These are phyloP conservation scores for Puccinia polysora DNA, from an alignment of 1,284 basidiomycete genomes.

Conservation along the genomic window DNA sequence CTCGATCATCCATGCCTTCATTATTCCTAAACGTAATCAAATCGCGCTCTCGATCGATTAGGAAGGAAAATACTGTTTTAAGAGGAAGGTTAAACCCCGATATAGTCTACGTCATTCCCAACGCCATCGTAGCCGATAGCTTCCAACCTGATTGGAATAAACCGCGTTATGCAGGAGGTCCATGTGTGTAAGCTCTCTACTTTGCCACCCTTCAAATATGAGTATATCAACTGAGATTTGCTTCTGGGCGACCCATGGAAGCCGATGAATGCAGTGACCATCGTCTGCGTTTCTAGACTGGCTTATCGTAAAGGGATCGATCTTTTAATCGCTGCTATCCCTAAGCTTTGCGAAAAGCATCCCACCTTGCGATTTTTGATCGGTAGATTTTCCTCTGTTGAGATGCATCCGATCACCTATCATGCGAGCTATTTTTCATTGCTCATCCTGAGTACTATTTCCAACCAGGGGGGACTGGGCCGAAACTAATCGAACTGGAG, in stretches of 20 bases:
- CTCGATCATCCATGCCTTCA: background rate
- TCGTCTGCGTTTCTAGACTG: constrained; percentile 88
- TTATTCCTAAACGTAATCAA: background rate
- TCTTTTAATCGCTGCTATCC: constrained; percentile 83
- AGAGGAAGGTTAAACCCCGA: constrained; percentile 69
- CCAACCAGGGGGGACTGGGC: constrained; percentile 70
- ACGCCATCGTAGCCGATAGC: constrained; percentile 80
- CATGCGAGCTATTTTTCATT: background rate
- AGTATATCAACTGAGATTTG: background rate
- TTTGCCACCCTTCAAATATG: background rate
- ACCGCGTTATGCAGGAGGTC: constrained; percentile 25
- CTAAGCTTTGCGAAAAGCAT: constrained; percentile 76
- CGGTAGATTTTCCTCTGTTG: constrained; percentile 57
- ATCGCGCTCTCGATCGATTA: constrained; percentile 34
- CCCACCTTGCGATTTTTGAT: constrained; percentile 82
- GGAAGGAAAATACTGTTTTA: constrained; percentile 82
- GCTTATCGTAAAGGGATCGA: constrained; percentile 97
- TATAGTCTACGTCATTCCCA: constrained; percentile 85
- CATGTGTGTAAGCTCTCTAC: background rate
- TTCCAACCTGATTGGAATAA: constrained; percentile 56
- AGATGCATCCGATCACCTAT: background rate
- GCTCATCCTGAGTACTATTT: background rate
- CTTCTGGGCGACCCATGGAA: constrained; percentile 16
- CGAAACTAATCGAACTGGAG: constrained; percentile 87
- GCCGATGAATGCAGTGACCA: constrained; percentile 64